These are phyloP conservation scores for Penicillium subrubescens DNA, from an alignment of 495 filamentous ascomycete species.

Conservation along the genomic window DNA sequence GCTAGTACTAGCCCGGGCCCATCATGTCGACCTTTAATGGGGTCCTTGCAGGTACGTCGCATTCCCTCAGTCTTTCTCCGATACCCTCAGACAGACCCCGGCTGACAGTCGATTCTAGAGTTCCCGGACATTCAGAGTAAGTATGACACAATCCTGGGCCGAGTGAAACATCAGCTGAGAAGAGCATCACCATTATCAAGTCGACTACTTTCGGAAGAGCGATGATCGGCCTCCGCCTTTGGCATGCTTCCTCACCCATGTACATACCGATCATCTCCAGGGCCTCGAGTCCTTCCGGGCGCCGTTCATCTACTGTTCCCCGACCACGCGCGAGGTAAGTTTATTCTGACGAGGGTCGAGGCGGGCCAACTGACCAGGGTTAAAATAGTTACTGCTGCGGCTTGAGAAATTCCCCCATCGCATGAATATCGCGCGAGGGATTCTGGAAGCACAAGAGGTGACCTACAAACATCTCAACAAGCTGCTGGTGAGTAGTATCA, in stretches of 20 bases:
- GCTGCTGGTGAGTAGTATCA: constrained; percentile 53
- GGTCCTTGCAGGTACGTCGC: constrained; percentile 55
- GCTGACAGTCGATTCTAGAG: constrained; percentile 28
- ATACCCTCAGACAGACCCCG: neutral
- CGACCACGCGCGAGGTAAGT: constrained; percentile 73
- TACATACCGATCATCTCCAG: constrained; percentile 87
- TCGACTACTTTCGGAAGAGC: constrained; percentile 80
- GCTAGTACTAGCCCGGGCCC: neutral
- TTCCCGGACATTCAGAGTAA: constrained; percentile 46
- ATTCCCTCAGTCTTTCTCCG: neutral
- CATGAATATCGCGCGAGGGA: constrained; percentile 76
- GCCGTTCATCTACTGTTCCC: constrained; percentile 88
- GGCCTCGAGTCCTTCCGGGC: constrained; percentile 77
- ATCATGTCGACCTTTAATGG: constrained; percentile 83
- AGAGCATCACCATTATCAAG: constrained; percentile 36
- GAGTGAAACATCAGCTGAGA: constrained; percentile 1
- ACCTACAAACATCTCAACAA: constrained; percentile 75
- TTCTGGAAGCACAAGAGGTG: constrained; percentile 68
- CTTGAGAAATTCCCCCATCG: constrained; percentile 78
- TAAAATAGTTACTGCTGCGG: constrained; percentile 59
- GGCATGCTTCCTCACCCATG: constrained; percentile 90
- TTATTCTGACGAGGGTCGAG: neutral
- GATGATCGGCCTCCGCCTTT: constrained; percentile 61
- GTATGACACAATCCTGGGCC: constrained; percentile 6
- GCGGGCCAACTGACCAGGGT: constrained; percentile 1